phyloP scores from a whole-genome alignment of 2,329 filamentous ascomycete species.

The Trichoderma sp. region DNA sequence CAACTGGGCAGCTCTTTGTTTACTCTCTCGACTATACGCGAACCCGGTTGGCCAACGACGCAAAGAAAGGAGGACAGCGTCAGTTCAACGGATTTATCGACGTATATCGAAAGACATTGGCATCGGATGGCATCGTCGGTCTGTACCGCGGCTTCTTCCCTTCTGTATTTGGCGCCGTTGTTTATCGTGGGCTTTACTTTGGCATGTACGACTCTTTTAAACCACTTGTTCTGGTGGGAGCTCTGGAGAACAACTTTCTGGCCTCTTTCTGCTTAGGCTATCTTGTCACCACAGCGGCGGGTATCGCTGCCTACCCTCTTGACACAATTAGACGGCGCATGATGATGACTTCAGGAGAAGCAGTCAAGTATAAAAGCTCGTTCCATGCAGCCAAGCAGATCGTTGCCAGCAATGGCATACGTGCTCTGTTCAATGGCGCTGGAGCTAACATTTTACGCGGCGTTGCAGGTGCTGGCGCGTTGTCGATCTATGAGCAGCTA shows the following conservation, averaged over 20 bases:
- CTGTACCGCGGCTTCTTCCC: conserved; percentile 20
- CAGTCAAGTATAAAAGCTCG: conserved; percentile 12
- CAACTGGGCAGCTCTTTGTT: conserved; percentile 7
- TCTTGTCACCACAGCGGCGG: conserved; percentile 3
- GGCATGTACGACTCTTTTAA: conserved; percentile 22
- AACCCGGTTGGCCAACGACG: conserved; percentile 5
- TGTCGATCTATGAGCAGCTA: conserved; percentile 22
- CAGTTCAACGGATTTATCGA: conserved; percentile 16
- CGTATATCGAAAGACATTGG: conserved; percentile 15
- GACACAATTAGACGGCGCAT: conserved; percentile 14
- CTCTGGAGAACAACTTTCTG: conserved; percentile 15
- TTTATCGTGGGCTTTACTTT: conserved; percentile 8
- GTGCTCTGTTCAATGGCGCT: conserved; percentile 1
- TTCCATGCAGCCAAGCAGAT: neutral
- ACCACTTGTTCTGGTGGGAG: conserved; percentile 1
- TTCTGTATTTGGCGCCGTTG: neutral
- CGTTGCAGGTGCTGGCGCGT: conserved; percentile 4
- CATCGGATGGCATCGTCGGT: conserved; percentile 13
- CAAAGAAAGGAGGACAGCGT: conserved; percentile 7
- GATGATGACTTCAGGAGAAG: conserved; percentile 18
- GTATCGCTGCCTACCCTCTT: conserved; percentile 4
- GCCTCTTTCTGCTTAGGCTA: conserved; percentile 14
- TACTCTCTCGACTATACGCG: conserved; percentile 15
- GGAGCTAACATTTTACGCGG: conserved; percentile 7
- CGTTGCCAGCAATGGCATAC: neutral